These are phyloP conservation scores for Martensiomyces pterosporus DNA, from an alignment of 192 early-diverging fungal species.

Conservation along the genomic window DNA sequence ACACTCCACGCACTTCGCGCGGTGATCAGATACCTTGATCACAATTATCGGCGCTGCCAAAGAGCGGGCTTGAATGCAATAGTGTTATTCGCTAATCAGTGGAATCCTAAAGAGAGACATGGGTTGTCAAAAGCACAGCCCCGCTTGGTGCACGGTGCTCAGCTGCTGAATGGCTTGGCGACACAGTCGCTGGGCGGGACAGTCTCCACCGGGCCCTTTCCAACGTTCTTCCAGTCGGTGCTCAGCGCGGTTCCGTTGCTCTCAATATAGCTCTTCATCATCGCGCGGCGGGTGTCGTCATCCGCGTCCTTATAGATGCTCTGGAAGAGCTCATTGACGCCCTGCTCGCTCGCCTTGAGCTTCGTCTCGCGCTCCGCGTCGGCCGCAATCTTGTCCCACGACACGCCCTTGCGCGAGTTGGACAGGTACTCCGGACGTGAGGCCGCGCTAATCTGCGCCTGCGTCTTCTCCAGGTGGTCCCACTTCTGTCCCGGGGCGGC, in stretches of 20 bases:
- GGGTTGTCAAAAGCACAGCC: too few species aligned
- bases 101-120: too few species aligned
- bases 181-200: constrained; percentile 90
- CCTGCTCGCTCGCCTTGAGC: constrained; percentile 85
- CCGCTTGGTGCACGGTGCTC: neutral
- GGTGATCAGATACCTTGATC: too few species aligned
- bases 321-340: constrained; percentile 89
- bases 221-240: constrained; percentile 95
- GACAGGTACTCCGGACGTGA: constrained; percentile 47
- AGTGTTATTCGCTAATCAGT: too few species aligned
- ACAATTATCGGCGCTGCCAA: too few species aligned
- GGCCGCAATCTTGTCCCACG: constrained; percentile 82
- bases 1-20: too few species aligned
- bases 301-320: constrained; percentile 87
- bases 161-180: constrained; percentile 65
- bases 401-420: constrained; percentile 56
- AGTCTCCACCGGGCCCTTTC: constrained; percentile 76
- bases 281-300: constrained; percentile 82
- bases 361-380: constrained; percentile 72
- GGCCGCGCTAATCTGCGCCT: constrained; percentile 42
- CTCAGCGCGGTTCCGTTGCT: constrained; percentile 90
- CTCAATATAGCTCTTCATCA: constrained; percentile 98
- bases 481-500: constrained; percentile 71
- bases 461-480: constrained; percentile 60
- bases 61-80: too few species aligned